These are phyloP conservation scores for Salix viminalis DNA, from an alignment of 345 rosid species.

Conservation along the genomic window DNA sequence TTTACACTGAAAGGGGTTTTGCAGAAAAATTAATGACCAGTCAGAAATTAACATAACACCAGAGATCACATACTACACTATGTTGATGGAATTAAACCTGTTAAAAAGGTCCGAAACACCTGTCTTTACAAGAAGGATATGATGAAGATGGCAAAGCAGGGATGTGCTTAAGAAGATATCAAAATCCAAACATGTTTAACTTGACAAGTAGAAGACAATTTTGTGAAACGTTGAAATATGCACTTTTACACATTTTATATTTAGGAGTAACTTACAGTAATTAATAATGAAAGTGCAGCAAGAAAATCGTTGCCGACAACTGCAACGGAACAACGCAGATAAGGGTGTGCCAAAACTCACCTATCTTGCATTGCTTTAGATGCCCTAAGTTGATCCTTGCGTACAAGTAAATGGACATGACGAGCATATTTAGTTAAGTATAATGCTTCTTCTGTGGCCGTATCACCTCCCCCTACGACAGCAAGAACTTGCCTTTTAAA, in stretches of 20 bases:
- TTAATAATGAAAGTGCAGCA: not conserved
- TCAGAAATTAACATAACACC: not conserved
- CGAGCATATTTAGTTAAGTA: constrained; percentile 93
- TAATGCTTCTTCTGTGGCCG: constrained; percentile 93
- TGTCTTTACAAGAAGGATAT: not conserved
- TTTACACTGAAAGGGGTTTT: not conserved
- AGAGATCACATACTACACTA: not conserved
- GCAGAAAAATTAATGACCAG: not conserved
- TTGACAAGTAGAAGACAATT: not conserved
- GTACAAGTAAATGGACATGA: constrained; percentile 96
- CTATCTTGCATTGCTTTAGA: constrained; percentile 99
- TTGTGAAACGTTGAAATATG: not conserved
- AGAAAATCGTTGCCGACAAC: not conserved
- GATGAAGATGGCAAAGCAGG: not conserved
- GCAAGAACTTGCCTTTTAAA: constrained; percentile 95
- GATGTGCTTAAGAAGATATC: not conserved
- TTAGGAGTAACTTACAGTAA: not conserved
- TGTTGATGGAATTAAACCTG: not conserved
- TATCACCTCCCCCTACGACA: constrained; percentile 99
- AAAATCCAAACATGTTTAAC: not conserved
- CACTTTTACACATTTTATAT: too few relatives aligned
- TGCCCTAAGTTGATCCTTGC: constrained; percentile 78
- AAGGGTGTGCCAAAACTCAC: constrained; percentile 40
- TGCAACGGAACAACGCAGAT: not conserved
- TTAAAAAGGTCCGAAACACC: not conserved